Conservation (phyloP, 129 eudicot species). For the Tagetes erecta region DNA sequence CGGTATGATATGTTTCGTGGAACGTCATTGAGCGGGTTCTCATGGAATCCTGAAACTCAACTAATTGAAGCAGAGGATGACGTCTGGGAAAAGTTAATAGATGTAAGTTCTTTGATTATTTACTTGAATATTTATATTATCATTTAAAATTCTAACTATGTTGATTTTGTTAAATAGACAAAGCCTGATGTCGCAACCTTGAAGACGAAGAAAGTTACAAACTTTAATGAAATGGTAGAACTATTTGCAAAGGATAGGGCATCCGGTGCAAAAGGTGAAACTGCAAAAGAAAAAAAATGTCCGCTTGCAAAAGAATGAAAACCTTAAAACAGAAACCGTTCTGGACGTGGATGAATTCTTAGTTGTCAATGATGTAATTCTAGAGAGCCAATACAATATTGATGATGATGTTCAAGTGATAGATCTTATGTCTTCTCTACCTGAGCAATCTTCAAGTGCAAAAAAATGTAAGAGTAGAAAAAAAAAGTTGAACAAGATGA, state of each 20-base stretch:
- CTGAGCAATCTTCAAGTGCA: not conserved
- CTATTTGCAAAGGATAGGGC: not conserved
- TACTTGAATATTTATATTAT: not conserved
- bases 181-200: not conserved
- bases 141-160: not conserved
- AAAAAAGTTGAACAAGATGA: not conserved
- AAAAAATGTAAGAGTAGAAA: not conserved
- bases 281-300: not conserved
- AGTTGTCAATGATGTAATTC: not conserved
- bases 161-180: not conserved
- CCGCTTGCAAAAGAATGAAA: not conserved
- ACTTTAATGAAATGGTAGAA: not conserved
- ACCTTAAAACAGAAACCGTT: not conserved
- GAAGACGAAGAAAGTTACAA: not conserved
- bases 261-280: not conserved
- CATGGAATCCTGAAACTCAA: not conserved
- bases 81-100: not conserved
- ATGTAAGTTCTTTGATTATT: not conserved
- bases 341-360: not conserved
- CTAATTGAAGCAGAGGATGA: not conserved
- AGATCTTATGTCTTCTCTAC: not conserved
- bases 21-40: not conserved
- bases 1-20: not conserved
- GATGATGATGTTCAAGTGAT: constrained; percentile 1
- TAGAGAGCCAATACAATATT: not conserved